phyloP scores from a whole-genome alignment of 192 early-diverging fungal genomes.

The Pecoramyces ruminantium region DNA sequence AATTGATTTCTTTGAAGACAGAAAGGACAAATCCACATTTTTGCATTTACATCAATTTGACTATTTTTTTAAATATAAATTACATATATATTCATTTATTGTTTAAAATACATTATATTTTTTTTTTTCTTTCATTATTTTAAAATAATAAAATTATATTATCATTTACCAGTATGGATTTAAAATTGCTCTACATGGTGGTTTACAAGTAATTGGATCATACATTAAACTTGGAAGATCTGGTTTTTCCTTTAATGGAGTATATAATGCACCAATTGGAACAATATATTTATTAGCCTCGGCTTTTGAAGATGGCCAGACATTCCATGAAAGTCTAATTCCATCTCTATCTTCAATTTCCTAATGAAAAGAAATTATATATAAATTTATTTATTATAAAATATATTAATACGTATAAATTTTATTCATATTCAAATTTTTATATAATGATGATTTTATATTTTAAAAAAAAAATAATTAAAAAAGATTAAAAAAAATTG shows the following conservation, averaged over 20 bases:
- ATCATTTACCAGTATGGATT: slow-evolving; percentile 84
- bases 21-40: slow-evolving; percentile 98
- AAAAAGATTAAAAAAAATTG: too few species aligned
- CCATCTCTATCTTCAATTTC: slow-evolving; percentile 80
- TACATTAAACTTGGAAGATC: slow-evolving; percentile 74
- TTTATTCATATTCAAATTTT: too few species aligned
- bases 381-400: too few species aligned
- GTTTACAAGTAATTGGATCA: slow-evolving; percentile 95
- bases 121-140: too few species aligned
- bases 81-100: too few species aligned
- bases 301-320: slow-evolving; percentile 77
- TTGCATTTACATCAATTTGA: slow-evolving; percentile 88
- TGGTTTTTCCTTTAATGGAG: slow-evolving; percentile 80
- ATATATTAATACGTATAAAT: too few species aligned
- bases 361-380: neutral
- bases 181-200: slow-evolving; percentile 83
- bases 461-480: too few species aligned
- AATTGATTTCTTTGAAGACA: slow-evolving; percentile 92
- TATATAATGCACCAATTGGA: slow-evolving; percentile 83
- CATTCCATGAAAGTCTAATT: slow-evolving; percentile 94
- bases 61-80: slow-evolving; percentile 17
- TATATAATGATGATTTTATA: too few species aligned
- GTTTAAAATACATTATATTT: too few species aligned
- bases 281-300: slow-evolving; percentile 93
- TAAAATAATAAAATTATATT: too few species aligned